phyloP scores from a whole-genome alignment of 352 stramenopile species.

The Peronospora tabacina region DNA sequence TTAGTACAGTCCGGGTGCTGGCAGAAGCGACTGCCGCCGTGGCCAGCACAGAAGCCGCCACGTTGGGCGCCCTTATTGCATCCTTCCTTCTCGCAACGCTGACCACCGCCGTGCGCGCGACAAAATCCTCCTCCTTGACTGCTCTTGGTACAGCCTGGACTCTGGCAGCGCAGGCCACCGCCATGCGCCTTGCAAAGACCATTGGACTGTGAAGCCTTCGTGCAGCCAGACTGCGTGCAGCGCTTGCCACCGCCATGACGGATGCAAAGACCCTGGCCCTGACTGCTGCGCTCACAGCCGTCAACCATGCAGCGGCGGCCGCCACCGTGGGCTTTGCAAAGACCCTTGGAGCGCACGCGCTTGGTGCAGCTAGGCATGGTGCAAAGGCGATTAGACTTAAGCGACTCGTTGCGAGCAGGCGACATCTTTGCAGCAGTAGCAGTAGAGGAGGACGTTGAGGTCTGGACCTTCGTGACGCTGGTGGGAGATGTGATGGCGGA shows the following conservation, averaged over 20 bases:
- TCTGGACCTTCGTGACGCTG: slow-evolving; percentile 19
- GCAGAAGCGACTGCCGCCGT: slow-evolving; percentile 78
- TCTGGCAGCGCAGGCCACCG: slow-evolving; percentile 67
- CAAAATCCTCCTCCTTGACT: slow-evolving; percentile 80
- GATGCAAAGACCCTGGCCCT: slow-evolving; percentile 78
- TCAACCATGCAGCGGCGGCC: slow-evolving; percentile 74
- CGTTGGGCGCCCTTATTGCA: slow-evolving; percentile 82
- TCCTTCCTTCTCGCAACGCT: slow-evolving; percentile 74
- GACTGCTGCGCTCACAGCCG: slow-evolving; percentile 70
- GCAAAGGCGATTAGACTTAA: slow-evolving; percentile 77
- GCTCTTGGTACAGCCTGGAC: slow-evolving; percentile 72
- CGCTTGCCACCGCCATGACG: slow-evolving; percentile 78
- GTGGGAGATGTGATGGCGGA: slow-evolving; percentile 20
- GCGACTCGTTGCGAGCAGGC: slow-evolving; percentile 36
- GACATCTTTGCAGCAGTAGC: slow-evolving; percentile 7
- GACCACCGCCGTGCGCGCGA: slow-evolving; percentile 71
- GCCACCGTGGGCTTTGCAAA: slow-evolving; percentile 79
- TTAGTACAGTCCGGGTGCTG: slow-evolving; percentile 83
- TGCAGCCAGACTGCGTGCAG: slow-evolving; percentile 70
- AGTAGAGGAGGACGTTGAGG: not conserved
- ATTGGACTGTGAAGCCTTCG: slow-evolving; percentile 76
- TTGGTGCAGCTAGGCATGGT: slow-evolving; percentile 81
- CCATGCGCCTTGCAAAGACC: slow-evolving; percentile 83
- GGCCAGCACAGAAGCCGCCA: slow-evolving; percentile 68
- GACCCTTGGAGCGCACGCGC: slow-evolving; percentile 72